Evolutionary conservation across 2,329 filamentous ascomycete species (phyloP).

Genomic region (Trichoderma simmonsii): DNA sequence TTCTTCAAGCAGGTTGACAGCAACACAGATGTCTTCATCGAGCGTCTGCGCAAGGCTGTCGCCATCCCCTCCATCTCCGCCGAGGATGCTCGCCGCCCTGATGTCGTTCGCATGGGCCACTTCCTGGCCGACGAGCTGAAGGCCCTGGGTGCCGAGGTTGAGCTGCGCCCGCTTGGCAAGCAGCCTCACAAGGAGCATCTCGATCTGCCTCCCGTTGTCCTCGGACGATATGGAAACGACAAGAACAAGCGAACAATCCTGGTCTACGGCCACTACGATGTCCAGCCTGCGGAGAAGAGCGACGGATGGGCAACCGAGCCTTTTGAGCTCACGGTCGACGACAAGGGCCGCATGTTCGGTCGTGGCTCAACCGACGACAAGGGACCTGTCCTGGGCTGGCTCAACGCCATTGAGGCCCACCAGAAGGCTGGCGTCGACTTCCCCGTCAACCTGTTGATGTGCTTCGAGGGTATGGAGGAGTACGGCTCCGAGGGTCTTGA

Average conservation of each 20-base stretch:
- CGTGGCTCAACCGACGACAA: slow-evolving; percentile 97
- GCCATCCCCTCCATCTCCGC: slow-evolving; percentile 95
- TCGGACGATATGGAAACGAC: slow-evolving; percentile 89
- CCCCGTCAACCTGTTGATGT: slow-evolving; percentile 97
- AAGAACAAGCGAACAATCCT: slow-evolving; percentile 91
- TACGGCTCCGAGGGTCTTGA: slow-evolving; percentile 96
- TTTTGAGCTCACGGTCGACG: slow-evolving; percentile 81
- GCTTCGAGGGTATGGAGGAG: slow-evolving; percentile 99
- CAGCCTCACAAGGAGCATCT: slow-evolving; percentile 89
- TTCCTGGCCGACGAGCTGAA: slow-evolving; percentile 83
- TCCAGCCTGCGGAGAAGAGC: slow-evolving; percentile 88
- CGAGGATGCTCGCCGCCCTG: slow-evolving; percentile 80
- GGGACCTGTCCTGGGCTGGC: slow-evolving; percentile 92
- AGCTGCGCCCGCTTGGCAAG: slow-evolving; percentile 83
- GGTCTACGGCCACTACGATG: slow-evolving; percentile 98
- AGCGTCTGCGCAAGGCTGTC: slow-evolving; percentile 85
- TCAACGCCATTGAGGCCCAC: slow-evolving; percentile 97
- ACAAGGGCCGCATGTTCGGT: slow-evolving; percentile 93
- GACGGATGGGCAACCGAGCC: slow-evolving; percentile 97
- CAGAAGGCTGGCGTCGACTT: slow-evolving; percentile 92
- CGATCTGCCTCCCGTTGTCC: slow-evolving; percentile 86
- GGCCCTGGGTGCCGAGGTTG: slow-evolving; percentile 78
- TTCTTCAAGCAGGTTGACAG: slow-evolving; percentile 91
- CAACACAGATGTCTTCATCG: slow-evolving; percentile 78
- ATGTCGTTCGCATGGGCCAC: slow-evolving; percentile 95